phyloP scores from a whole-genome alignment of 192 early-diverging fungal genomes.

The Coemansia sp. region DNA sequence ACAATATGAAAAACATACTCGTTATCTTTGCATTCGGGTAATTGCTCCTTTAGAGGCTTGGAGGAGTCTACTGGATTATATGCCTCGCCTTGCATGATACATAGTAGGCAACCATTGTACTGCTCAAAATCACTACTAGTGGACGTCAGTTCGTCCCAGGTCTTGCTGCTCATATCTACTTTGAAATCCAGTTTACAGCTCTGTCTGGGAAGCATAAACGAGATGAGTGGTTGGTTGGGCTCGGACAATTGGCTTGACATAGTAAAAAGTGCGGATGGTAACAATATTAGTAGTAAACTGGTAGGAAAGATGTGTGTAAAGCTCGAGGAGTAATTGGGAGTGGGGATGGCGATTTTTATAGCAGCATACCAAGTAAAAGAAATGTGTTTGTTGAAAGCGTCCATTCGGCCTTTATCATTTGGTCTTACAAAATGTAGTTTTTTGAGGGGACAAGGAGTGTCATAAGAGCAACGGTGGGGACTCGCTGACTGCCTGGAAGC shows the following conservation, averaged over 20 bases:
- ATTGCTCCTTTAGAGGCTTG: not conserved
- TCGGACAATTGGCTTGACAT: not conserved
- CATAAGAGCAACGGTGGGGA: too few relatives aligned
- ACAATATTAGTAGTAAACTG: too few relatives aligned
- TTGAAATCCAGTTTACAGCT: not conserved
- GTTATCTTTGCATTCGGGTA: not conserved
- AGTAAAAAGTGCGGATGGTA: too few relatives aligned
- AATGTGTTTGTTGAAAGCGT: too few relatives aligned
- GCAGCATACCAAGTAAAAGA: too few relatives aligned
- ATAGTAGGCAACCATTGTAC: not conserved
- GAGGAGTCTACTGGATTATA: not conserved
- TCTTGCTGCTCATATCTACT: not conserved
- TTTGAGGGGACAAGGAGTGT: too few relatives aligned
- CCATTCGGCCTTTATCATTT: too few relatives aligned
- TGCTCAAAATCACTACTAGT: not conserved
- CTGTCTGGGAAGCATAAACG: conserved; percentile 2
- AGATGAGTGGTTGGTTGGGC: not conserved
- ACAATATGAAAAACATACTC: not conserved
- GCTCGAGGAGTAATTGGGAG: not conserved
- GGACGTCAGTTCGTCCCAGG: not conserved
- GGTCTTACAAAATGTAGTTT: too few relatives aligned
- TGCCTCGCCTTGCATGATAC: not conserved
- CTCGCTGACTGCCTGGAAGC: too few relatives aligned
- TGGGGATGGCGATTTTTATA: too few relatives aligned
- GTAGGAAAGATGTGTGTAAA: too few relatives aligned